Evolutionary conservation across 2,329 filamentous ascomycete genomes (phyloP).

Genomic region (Ceratocystis albifundus): DNA sequence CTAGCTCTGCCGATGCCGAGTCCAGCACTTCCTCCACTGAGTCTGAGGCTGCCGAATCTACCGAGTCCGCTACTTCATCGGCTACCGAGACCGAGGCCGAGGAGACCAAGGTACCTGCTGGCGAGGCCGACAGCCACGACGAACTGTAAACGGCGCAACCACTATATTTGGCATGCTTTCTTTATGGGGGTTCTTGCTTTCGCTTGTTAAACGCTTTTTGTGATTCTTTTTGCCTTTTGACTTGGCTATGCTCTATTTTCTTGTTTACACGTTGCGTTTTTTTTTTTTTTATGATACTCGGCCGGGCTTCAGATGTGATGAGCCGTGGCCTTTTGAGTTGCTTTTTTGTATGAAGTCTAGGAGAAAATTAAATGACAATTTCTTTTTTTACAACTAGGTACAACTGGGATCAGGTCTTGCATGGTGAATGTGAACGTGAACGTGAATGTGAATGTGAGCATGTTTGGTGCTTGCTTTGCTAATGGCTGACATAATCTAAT

Average conservation of each 20-base stretch:
- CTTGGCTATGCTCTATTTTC: not conserved
- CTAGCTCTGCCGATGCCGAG: conserved; percentile 15
- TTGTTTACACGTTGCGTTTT: not conserved
- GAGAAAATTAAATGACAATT: conserved; percentile 15
- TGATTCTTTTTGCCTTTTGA: conserved; percentile 17
- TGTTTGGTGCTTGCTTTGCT: not conserved
- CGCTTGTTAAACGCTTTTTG: conserved; percentile 6
- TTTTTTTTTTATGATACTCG: conserved; percentile 16
- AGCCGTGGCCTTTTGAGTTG: conserved; percentile 16
- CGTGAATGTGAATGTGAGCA: not conserved
- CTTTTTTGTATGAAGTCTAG: conserved; percentile 21
- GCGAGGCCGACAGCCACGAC: conserved; percentile 46
- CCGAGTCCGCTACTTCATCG: conserved; percentile 30
- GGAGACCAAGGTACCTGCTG: conserved; percentile 30
- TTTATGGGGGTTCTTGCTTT: not conserved
- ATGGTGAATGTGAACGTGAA: not conserved
- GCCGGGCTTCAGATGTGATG: conserved; percentile 16
- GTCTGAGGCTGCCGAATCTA: conserved; percentile 35
- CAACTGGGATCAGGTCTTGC: not conserved
- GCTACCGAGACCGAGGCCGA: conserved; percentile 32
- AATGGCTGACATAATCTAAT: not conserved
- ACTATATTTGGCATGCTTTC: too few species aligned
- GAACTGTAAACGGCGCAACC: conserved; percentile 53
- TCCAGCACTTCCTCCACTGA: conserved; percentile 40
- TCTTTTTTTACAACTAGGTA: not conserved